Base-by-base conservation (phyloP, 2,329 filamentous ascomycete species). In the Arthroderma uncinatum region DNA sequence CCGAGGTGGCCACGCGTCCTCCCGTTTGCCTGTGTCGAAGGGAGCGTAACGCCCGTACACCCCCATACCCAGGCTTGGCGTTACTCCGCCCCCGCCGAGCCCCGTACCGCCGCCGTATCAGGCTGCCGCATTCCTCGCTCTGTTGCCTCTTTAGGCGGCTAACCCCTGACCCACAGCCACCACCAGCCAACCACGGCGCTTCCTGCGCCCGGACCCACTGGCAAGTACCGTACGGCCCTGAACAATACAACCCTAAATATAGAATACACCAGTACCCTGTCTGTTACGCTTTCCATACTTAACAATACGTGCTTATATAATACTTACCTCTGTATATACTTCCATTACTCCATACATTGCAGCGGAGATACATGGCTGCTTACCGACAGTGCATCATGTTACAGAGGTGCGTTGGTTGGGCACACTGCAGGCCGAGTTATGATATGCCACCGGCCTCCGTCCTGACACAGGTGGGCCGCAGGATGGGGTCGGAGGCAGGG, bases 1-100 rank as follows among this genome's bases (percentile, higher is more conserved):
- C 53, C 44, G 47, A 53, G 54, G 54, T 36, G 53, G 53, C 34
- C 53, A 54, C 53, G 53, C 53, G 53, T 48, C 23, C 23, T n/a
- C 8, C 21, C 12, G n/a, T 25, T 10, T 1, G 44, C 44, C 21
- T 12, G 33, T 6, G 33, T 6, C 33, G 33, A 12, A 34, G 33
- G 33, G 33, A 5, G 33, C 21, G 40, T 34, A 36, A 53, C 50
- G 50, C 30, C 50, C 50, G 30, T 36, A 53, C 44, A 16, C 36
- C n/a, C 9, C 4, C 14, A 16, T 28, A 53, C 10, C 8, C 8
- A 44, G 16, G 34, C 30, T 53, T 37, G 30, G 50, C 34, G 10
- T 12, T 12, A 30, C 50, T 53, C 16, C 28, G 50, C 50, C 50
- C 23, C 48, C 30, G n/a, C 40, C 21, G 8, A 16, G n/a, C 21